Base-by-base conservation (phyloP, 106 monocot genomes). In the Amphibolis antarctica region DNA sequence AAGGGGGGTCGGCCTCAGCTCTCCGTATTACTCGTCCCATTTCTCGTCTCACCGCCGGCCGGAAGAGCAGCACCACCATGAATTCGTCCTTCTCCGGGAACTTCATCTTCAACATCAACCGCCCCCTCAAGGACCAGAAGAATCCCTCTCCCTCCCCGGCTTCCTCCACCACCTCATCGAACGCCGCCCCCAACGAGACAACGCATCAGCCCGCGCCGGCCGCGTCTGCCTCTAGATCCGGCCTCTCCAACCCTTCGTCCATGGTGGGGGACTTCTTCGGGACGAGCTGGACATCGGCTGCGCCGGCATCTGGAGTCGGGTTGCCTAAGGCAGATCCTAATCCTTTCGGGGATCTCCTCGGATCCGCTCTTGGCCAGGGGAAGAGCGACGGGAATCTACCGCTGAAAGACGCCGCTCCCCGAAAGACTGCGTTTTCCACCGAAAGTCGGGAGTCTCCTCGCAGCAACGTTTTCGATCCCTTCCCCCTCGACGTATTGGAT, bases 181-280 rank as follows among this genome's bases (percentile, higher is more conserved):
- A 65, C 14, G 62, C 70, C 56, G 60, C 68, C 52, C 12, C 60
- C 31, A 70, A 70, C 44, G 71, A 66, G 42, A 55, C 86, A 82
- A 83, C 76, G 42, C 86, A 90, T 57, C 86, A 90, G 44, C 78
- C 89, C 36, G 2, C 2, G 36, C 36, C 36, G 4, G 36, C 7
- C 12, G 12, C 56, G 0, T 3, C 76, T 44, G 53, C 51, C 56
- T 1, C 70, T 20, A 58, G 77, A 68, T 63, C 81, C 11, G 74
- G 76, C 30, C 55, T 69, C 57, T 9, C 72, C 29, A 67, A 66
- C 62, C 60, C 75, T 10, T 36, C 36, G 2, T 36, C 36, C 36
- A 84, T 96, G 90, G 86, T 82, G 20, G 90, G 96, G 25, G 96
- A 96, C 63, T 90, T 96, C 65, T 80, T 82, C 56, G 96, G 96